A percentile compares a stretch with the other conserved stretches of the same genome.
Conservation (phyloP, 345 rosid species). For the Ceriops decandra region DNA sequence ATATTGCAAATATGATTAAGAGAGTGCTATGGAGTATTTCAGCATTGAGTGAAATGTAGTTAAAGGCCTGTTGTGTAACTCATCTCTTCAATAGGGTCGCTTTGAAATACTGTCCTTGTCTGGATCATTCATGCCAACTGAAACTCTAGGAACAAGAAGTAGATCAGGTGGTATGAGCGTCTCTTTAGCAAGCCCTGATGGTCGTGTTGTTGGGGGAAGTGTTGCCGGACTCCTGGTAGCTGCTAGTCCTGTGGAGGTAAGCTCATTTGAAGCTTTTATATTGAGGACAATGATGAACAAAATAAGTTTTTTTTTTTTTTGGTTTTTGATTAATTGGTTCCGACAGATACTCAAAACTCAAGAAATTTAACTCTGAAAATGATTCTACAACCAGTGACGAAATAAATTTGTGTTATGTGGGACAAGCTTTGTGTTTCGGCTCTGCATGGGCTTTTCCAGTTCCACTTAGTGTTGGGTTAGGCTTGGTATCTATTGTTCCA, state of each 20-base stretch:
- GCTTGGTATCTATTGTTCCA: too few species aligned
- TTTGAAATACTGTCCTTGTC: conserved; percentile 93
- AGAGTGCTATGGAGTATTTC: too few species aligned
- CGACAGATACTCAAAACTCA: neutral
- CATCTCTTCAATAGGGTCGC: conserved; percentile 60
- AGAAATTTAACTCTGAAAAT: too few species aligned
- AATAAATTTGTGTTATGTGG: too few species aligned
- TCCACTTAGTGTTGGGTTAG: too few species aligned
- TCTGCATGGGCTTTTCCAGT: too few species aligned
- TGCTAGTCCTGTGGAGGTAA: conserved; percentile 87
- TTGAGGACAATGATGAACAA: neutral
- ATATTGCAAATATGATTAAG: too few species aligned
- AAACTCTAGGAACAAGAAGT: conserved; percentile 74
- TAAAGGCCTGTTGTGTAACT: neutral
- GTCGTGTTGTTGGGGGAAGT: conserved; percentile 94
- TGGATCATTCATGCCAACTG: conserved; percentile 96
- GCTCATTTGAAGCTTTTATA: conserved; percentile 14
- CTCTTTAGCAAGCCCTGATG: conserved; percentile 87
- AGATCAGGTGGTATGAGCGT: conserved; percentile 98
- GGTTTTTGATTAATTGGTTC: neutral
- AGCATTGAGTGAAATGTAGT: neutral
- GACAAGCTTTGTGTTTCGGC: too few species aligned
- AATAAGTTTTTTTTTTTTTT: neutral
- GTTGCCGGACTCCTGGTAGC: conserved; percentile 91
- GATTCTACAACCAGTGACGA: too few species aligned